Evolutionary conservation across 768 basidiomycete species (phyloP), one percentile per base, ranked within the genome.

Genomic region (Fistulinella prunicolor): DNA sequence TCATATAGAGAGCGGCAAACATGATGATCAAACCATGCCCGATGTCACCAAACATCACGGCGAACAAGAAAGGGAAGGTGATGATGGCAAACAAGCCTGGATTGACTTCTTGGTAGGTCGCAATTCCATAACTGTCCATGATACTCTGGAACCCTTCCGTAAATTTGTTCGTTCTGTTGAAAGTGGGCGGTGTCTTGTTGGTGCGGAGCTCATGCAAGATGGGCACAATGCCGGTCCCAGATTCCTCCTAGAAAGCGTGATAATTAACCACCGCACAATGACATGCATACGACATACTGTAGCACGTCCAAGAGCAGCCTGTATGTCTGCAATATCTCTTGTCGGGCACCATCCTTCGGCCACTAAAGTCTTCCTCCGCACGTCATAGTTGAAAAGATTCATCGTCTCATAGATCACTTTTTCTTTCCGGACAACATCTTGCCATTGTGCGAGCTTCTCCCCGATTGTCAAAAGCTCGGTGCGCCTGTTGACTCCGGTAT

Each of bases 31-130:
- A 73, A 24, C 93, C 96, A 70, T 99, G 96, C 3, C 96, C 96
- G 62, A 98, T 89, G 69, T 99, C 96, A 60, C 96, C 96, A 64
- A 99, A 99, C 96, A 99, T 99, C 72, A 99, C 91, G 5, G 93
- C 95, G 60, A 98, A 99, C 56, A 99, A 70, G 82, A 99, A 98
- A 0, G 96, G 96, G 82, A 96, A 96, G 2, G 94, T 96, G 57
- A 88, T 73, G 56, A 90, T 74, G 0, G 91, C 92, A 68, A 95
- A 95, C 23, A 98, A 70, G 45, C 94, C 96, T 17, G 96, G 95
- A 65, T 98, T 98, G 65, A 94, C 84, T 69, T 99, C 96, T 65
- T 97, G 90, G 65, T 99, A 98, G 1, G 81, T 84, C 13, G 93
- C 89, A 43, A 91, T 83, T 60, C 95, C 96, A 63, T 99, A 99